Evolutionary conservation across 208 protist genomes (phyloP), one percentile per base, ranked within the genome.

Genomic region (Vickermania spadyakhi): DNA sequence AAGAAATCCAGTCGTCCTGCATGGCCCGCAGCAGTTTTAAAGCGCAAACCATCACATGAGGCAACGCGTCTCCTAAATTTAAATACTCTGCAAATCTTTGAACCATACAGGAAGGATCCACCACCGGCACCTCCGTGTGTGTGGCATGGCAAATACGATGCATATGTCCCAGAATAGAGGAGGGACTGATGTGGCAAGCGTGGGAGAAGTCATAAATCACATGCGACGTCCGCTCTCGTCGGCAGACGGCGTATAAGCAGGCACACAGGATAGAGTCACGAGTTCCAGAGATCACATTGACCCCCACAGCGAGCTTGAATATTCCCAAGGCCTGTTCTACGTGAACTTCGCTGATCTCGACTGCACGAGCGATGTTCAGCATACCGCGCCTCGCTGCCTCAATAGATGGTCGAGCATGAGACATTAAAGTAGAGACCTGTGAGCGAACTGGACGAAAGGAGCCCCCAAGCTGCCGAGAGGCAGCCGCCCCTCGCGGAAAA

Each of bases 1-100:
- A 93, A 25, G 77, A 62, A 51, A 97, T 97, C 89, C 92, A 97
- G 68, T 97, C 89, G 28, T 91, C 78, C 57, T 81, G 72, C 92
- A 97, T 97, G 18, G 72, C 78, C 5, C 81, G 73, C 56, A 97
- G 67, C 26, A 96, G 76, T 64, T 95, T 93, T 27, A 96, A 59
- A 26, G 92, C 84, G 42, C 85, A 94, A 4, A 96, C 73, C 18
- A 91, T 67, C 1, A 97, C 76, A 22, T 86, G 72, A 4, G 68
- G 67, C 2, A 74, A 85, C 36, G 64, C 60, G 52, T 80, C 68
- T 11, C 84, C 84, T 13, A 96, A 72, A 66, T 95, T 72, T 70
- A 96, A 77, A 59, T 91, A 73, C 68, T 89, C 79, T 3, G 88
- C 88, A 66, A 97, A 92, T 22, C 89, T 65, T 64, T 88, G 72